These are phyloP conservation scores for Colletotrichum zoysiae DNA, from an alignment of 2,329 filamentous ascomycete species.

Conservation along the genomic window DNA sequence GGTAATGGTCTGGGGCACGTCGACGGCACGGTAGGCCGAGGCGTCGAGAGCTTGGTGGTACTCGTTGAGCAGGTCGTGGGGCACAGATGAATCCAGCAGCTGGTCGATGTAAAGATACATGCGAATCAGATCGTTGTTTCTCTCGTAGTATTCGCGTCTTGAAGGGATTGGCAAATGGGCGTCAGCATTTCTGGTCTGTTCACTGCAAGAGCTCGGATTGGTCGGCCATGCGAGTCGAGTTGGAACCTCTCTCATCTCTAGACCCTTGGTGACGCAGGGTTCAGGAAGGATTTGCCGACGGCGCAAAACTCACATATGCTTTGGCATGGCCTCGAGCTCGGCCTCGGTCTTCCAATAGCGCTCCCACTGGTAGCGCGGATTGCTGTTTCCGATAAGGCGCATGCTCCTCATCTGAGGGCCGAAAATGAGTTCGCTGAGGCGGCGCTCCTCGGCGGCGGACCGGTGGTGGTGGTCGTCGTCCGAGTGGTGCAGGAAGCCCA, in stretches of 20 bases:
- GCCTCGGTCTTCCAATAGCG: conserved; percentile 87
- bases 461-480: conserved; percentile 60
- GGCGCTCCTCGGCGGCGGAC: conserved; percentile 67
- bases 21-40: conserved; percentile 65
- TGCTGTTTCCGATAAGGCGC: conserved; percentile 89
- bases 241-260: conserved; percentile 10
- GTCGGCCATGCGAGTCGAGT: neutral
- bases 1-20: conserved; percentile 80
- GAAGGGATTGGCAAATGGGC: conserved; percentile 19
- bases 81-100: conserved; percentile 90
- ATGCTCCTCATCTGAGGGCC: conserved; percentile 84
- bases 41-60: conserved; percentile 75
- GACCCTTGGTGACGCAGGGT: neutral
- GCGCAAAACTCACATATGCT: conserved; percentile 67
- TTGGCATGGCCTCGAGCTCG: conserved; percentile 78
- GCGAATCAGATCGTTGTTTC: conserved; percentile 88
- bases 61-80: conserved; percentile 91
- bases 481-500: conserved; percentile 39
- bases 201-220: neutral
- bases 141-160: conserved; percentile 86
- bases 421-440: conserved; percentile 69
- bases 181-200: conserved; percentile 19
- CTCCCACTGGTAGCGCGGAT: conserved; percentile 88
- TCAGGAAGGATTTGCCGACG: neutral
- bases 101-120: conserved; percentile 95